Percentiles rank a stretch among this genome's conserved stretches.
phyloP scores from a whole-genome alignment of 805 yeast genomes.

The Wickerhamomyces tratensis region DNA sequence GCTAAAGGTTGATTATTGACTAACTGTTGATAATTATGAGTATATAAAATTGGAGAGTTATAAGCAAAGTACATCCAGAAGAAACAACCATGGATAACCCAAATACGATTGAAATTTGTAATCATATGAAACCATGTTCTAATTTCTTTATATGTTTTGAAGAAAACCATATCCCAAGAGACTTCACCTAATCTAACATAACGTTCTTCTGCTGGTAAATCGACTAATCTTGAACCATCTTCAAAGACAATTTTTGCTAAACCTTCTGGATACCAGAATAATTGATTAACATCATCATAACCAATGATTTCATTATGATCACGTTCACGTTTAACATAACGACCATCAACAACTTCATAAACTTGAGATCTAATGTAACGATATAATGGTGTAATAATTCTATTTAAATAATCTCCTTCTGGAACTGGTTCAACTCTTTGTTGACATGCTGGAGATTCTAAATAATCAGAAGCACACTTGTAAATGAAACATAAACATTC shows the following conservation, averaged over 20 bases:
- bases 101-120: conserved; percentile 95
- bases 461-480: conserved; percentile 90
- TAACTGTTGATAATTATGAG: conserved; percentile 76
- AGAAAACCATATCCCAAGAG: conserved; percentile 84
- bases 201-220: conserved; percentile 84
- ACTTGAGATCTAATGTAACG: conserved; percentile 73
- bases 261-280: conserved; percentile 99
- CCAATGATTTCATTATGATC: conserved; percentile 79
- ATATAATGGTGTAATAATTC: conserved; percentile 88
- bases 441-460: conserved; percentile 83
- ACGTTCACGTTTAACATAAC: conserved; percentile 75
- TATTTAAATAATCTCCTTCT: conserved; percentile 82
- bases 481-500: conserved; percentile 89
- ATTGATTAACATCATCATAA: conserved; percentile 97
- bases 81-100: conserved; percentile 85
- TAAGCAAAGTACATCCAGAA: conserved; percentile 95
- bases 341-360: conserved; percentile 72
- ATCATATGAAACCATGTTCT: conserved; percentile 97
- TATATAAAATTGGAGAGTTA: conserved; percentile 86
- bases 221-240: conserved; percentile 89
- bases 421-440: conserved; percentile 77
- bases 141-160: conserved; percentile 91
- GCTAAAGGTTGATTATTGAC: conserved; percentile 80
- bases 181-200: conserved; percentile 85
- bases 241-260: conserved; percentile 83